Evolutionary conservation across 2,329 filamentous ascomycete genomes (phyloP), one percentile per base, ranked within the genome.

Genomic region (Diaporthe vexans): DNA sequence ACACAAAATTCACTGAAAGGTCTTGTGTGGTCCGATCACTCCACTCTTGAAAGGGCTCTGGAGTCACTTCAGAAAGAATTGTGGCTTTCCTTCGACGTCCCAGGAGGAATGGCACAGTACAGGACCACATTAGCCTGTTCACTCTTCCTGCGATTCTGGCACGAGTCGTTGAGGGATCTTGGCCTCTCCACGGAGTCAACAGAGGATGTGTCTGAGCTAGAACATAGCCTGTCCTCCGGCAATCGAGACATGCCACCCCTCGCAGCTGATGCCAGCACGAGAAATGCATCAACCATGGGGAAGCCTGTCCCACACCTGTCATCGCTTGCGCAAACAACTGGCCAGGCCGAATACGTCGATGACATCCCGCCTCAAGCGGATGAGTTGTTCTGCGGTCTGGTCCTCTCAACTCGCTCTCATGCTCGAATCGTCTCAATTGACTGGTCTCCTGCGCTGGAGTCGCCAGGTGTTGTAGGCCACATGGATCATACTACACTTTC

Each of bases 41-140:
- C 93, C 72, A 97, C 95, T 0, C 87, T 98, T 0, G 96, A 98
- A 82, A 95, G 94, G 1, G 91, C 92, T 4, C 98, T 98, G 94
- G 93, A 91, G 78, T 93, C 94, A 0, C 86, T 98, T 21, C 95
- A 94, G 76, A 87, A 90, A 69, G 97, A 98, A 80, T 98, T 99
- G 79, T 91, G 97, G 81, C 88, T 99, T 37, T 88, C 91, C 4
- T 98, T 97, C 79, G 93, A 95, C 70, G 97, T 99, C 0, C 97
- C 96, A 0, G 97, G 97, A 78, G 97, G 97, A 51, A 99, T 98
- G 97, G 96, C 97, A 0, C 97, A 95, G 1, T 99, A 98, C 81
- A 89, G 97, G 40, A 97, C 96, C 81, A 94, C 95, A 0, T 86
- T 98, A 13, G 96, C 97, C 0, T 87, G 98, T 69, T 93, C 95